phyloP scores from a whole-genome alignment of 2,329 filamentous ascomycete species.

The Zymoseptoria tritici region DNA sequence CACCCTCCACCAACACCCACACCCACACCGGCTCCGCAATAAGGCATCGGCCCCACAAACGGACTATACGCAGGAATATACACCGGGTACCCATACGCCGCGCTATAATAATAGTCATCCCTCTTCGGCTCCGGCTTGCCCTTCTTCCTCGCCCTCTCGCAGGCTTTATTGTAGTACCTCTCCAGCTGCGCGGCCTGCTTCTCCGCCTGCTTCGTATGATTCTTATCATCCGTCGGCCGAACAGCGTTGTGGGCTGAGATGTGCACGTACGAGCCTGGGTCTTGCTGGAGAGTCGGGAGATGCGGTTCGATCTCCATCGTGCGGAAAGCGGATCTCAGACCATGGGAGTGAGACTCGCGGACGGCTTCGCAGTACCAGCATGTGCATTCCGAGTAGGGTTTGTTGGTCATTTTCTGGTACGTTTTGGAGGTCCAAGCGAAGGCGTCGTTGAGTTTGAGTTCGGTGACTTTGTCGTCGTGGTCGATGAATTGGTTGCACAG shows the following conservation, averaged over 20 bases:
- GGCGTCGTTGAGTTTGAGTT: constrained; percentile 52
- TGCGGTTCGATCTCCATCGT: constrained; percentile 30
- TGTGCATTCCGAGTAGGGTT: constrained; percentile 68
- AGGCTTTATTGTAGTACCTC: constrained; percentile 46
- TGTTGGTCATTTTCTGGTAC: constrained; percentile 58
- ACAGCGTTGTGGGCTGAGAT: constrained; percentile 69
- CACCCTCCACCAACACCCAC: constrained; percentile 37
- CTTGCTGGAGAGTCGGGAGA: constrained; percentile 39
- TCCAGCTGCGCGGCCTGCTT: constrained; percentile 41
- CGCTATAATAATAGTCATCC: constrained; percentile 33
- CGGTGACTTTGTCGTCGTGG: constrained; percentile 77
- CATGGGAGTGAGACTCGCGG: constrained; percentile 49
- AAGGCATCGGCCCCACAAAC: constrained; percentile 36
- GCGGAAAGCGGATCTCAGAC: constrained; percentile 40
- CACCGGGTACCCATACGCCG: constrained; percentile 35
- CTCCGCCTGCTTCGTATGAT: constrained; percentile 12
- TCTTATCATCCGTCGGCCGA: constrained; percentile 22
- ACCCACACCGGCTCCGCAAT: constrained; percentile 31
- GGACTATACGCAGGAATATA: constrained; percentile 30
- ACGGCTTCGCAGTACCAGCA: constrained; percentile 80
- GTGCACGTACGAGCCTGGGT: constrained; percentile 55
- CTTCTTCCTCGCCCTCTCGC: constrained; percentile 32
- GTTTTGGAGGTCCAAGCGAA: constrained; percentile 67
- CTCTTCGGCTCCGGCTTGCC: constrained; percentile 29
- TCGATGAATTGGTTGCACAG: constrained; percentile 57